These are phyloP conservation scores for Sclerotiophoma versabilis DNA, from an alignment of 2,329 filamentous ascomycete genomes.

Conservation along the genomic window DNA sequence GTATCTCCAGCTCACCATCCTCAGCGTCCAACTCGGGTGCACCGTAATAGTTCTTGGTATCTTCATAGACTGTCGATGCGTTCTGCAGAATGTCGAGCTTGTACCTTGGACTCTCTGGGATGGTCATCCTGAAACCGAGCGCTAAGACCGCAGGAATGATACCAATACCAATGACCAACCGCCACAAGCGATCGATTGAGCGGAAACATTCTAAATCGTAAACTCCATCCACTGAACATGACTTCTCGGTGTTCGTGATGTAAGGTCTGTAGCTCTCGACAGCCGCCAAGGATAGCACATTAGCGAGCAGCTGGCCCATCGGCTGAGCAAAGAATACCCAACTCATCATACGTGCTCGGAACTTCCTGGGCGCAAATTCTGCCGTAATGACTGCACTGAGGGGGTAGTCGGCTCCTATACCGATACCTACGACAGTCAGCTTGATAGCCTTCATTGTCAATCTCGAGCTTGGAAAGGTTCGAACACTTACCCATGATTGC, in stretches of 20 bases:
- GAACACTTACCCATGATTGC: constrained; percentile 46
- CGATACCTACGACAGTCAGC: constrained; percentile 29
- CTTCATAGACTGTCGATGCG: constrained; percentile 39
- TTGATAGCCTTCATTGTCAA: no score
- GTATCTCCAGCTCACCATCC: constrained; percentile 40
- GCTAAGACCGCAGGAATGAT: constrained; percentile 39
- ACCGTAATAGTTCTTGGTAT: constrained; percentile 43
- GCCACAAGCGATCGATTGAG: constrained; percentile 50
- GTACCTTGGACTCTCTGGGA: constrained; percentile 51
- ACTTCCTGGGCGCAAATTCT: constrained; percentile 49
- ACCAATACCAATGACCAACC: constrained; percentile 51
- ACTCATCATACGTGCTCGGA: constrained; percentile 51
- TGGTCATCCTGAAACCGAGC: constrained; percentile 50
- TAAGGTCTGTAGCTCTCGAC: constrained; percentile 36
- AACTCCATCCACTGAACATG: constrained; percentile 26
- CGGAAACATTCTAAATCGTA: constrained; percentile 36
- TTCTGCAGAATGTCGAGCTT: constrained; percentile 51
- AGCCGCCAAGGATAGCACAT: constrained; percentile 38
- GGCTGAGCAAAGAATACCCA: constrained; percentile 54
- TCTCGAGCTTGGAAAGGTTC: neutral
- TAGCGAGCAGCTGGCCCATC: constrained; percentile 48
- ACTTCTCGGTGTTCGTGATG: constrained; percentile 26
- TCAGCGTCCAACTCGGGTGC: constrained; percentile 35
- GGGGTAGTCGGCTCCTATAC: constrained; percentile 50
- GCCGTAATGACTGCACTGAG: constrained; percentile 49